Evolutionary conservation across 2,329 filamentous ascomycete species (phyloP).

Genomic region (Trichoderma asperellum): DNA sequence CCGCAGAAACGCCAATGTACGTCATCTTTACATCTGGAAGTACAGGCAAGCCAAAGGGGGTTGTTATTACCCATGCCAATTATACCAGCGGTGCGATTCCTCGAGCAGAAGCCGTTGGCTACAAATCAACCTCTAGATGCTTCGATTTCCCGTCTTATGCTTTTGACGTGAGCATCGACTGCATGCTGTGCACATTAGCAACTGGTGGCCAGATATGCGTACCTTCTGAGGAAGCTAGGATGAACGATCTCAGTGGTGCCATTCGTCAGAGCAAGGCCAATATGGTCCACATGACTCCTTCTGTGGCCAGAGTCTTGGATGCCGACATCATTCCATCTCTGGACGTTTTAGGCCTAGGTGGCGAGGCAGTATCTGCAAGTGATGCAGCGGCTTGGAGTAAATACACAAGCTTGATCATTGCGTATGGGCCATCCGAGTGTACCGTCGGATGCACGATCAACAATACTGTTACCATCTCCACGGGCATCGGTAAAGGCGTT

Average conservation of each 20-base stretch:
- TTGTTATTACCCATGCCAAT: constrained; percentile 55
- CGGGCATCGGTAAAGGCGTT: constrained; percentile 54
- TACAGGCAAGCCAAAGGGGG: constrained; percentile 66
- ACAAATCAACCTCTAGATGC: constrained; percentile 47
- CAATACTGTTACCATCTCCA: constrained; percentile 48
- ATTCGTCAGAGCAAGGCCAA: constrained; percentile 51
- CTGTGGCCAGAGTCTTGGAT: constrained; percentile 53
- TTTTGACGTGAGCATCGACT: constrained; percentile 59
- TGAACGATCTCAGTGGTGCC: constrained; percentile 55
- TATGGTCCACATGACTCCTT: constrained; percentile 57
- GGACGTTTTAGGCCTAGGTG: constrained; percentile 53
- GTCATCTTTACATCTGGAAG: constrained; percentile 70
- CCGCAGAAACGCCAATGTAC: constrained; percentile 51
- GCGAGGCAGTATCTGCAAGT: constrained; percentile 57
- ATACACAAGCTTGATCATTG: constrained; percentile 53
- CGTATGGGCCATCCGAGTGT: constrained; percentile 59
- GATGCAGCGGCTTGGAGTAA: constrained; percentile 54
- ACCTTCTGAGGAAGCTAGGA: constrained; percentile 56
- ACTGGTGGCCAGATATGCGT: constrained; percentile 57
- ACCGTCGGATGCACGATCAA: constrained; percentile 58
- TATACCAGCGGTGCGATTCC: constrained; percentile 52
- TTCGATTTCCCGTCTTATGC: constrained; percentile 58
- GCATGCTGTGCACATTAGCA: constrained; percentile 58
- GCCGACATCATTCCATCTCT: constrained; percentile 51
- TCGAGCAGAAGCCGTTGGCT: constrained; percentile 48